Percentiles rank a stretch among this genome's conserved stretches.
These are phyloP conservation scores for Scytalidium sp. DNA, from an alignment of 2,329 filamentous ascomycete genomes.

Conservation along the genomic window DNA sequence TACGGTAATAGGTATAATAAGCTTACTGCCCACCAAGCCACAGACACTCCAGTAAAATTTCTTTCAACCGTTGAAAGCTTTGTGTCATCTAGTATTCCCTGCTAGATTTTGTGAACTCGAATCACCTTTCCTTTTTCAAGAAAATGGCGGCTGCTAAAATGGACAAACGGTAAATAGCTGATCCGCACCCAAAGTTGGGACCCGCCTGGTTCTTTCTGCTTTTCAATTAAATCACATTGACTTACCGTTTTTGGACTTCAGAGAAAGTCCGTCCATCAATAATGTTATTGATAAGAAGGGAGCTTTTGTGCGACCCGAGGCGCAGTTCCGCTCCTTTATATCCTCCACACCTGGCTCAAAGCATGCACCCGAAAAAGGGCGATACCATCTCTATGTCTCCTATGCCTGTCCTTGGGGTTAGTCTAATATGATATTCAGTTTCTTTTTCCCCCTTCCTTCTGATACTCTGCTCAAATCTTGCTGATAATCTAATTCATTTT, in stretches of 20 bases:
- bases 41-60: too few relatives aligned
- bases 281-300: constrained; percentile 72
- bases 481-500: background rate
- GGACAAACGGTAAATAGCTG: too few relatives aligned
- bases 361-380: constrained; percentile 73
- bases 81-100: too few relatives aligned
- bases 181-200: too few relatives aligned
- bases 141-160: too few relatives aligned
- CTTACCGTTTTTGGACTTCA: background rate
- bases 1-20: too few relatives aligned
- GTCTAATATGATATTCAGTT: constrained; percentile 26
- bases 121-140: too few relatives aligned
- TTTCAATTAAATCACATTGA: too few relatives aligned
- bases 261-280: background rate
- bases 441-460: constrained; percentile 38
- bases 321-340: constrained; percentile 69
- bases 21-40: too few relatives aligned
- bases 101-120: too few relatives aligned
- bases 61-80: too few relatives aligned
- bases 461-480: background rate
- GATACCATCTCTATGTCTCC: constrained; percentile 86
- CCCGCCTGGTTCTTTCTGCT: too few relatives aligned
- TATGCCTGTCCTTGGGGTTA: constrained; percentile 59
- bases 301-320: constrained; percentile 84
- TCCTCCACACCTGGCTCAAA: constrained; percentile 55